phyloP scores from a whole-genome alignment of 345 rosid genomes.

The Salix udensis region DNA sequence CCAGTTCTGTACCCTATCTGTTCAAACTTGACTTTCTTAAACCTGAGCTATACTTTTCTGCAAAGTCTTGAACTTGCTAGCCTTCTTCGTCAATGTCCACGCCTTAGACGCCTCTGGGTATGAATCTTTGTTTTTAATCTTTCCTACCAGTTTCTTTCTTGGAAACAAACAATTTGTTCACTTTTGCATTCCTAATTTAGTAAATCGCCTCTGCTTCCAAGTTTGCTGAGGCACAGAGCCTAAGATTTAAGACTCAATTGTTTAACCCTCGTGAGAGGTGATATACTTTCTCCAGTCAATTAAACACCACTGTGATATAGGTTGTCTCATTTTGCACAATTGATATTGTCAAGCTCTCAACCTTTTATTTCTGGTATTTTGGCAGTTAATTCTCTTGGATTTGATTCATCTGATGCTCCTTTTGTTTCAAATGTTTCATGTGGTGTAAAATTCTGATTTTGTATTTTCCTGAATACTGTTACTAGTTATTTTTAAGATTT shows the following conservation, averaged over 20 bases:
- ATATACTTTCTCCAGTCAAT: no score
- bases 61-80: conserved; percentile 46
- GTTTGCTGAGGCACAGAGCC: neutral
- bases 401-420: neutral
- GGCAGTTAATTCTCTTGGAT: neutral
- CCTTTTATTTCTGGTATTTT: neutral
- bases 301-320: neutral
- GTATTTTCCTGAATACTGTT: neutral
- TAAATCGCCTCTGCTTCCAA: neutral
- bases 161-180: neutral
- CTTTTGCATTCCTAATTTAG: neutral
- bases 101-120: conserved; percentile 62
- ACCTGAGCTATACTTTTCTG: conserved; percentile 54
- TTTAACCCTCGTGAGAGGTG: no score
- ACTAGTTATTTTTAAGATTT: neutral
- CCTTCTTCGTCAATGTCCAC: conserved; percentile 54
- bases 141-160: neutral
- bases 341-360: neutral
- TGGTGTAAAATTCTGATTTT: neutral
- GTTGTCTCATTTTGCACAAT: neutral
- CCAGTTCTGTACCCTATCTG: conserved; percentile 48
- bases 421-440: neutral
- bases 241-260: neutral
- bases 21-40: conserved; percentile 49
- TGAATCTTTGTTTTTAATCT: conserved; percentile 12